These are phyloP conservation scores for Rhizophora apiculata DNA, from an alignment of 345 rosid species.

Conservation along the genomic window DNA sequence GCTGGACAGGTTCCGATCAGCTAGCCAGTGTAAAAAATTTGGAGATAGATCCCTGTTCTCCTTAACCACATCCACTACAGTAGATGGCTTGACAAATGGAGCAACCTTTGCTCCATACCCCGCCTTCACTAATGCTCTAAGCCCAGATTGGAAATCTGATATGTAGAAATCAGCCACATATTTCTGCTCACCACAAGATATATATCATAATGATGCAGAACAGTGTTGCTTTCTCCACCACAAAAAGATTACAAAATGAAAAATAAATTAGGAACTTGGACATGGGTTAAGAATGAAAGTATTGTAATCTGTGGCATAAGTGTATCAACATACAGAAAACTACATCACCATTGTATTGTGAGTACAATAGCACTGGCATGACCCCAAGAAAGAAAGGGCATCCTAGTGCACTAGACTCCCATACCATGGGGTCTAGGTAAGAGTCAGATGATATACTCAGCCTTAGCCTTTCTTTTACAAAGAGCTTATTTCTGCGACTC, in stretches of 20 bases:
- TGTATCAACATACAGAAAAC: background rate
- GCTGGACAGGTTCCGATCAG: conserved; percentile 63
- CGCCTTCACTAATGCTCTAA: conserved; percentile 86
- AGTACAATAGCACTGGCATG: no score
- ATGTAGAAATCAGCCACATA: conserved; percentile 86
- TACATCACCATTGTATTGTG: background rate
- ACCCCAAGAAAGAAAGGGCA: no score
- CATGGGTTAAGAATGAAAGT: background rate
- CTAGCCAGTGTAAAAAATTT: conserved; percentile 69
- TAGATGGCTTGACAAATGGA: conserved; percentile 63
- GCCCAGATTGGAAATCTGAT: conserved; percentile 89
- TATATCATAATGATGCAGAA: background rate
- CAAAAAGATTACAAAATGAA: no score
- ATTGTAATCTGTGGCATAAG: background rate
- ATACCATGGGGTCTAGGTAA: no score
- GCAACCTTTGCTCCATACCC: conserved; percentile 91
- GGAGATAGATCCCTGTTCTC: conserved; percentile 69
- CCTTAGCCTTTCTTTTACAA: no score
- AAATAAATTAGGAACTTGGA: background rate
- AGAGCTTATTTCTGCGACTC: no score
- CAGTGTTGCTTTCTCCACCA: background rate
- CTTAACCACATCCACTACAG: conserved; percentile 61
- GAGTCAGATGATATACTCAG: no score
- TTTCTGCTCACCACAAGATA: conserved; percentile 49
- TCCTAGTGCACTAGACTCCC: no score